Base-by-base conservation (phyloP, 2,329 filamentous ascomycete genomes). In the Penicillium sp. region DNA sequence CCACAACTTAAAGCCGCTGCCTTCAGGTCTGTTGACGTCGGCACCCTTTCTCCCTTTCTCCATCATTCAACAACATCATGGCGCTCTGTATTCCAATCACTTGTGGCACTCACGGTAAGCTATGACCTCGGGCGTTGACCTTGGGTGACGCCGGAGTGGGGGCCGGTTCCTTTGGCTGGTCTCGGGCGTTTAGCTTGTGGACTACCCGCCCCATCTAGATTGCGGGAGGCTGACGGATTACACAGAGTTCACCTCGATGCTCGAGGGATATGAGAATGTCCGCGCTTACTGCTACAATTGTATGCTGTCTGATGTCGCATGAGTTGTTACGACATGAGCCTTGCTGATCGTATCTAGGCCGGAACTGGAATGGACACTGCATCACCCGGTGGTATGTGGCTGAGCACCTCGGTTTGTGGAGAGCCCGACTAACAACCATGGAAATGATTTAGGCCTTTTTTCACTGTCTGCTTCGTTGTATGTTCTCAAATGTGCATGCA, bases 271-370 rank as follows among this genome's bases (percentile, higher is more conserved):
- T 53, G 76, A 79, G 62, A 68, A 77, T 53, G 73, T 77, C 33
- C 74, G 76, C 47, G 77, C 77, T 43, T 77, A 78, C 63, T 79
- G 77, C 57, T 73, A 77, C 52, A 79, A 79, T 58, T 79, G 77
- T 75, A 60, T 66, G 74, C 16, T 66, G 74, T 11, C n/a, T 47
- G 29, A 11, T 47, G 7, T 1, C 14, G 16, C 26, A n/a, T 29
- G 27, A 21, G n/a, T 16, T 2, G 13, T 27, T 11, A 35, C 52
- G 43, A 39, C 54, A 9, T 48, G 29, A 22, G 29, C 27, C 55
- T 49, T 39, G 53, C 24, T 39, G 37, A 35, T 39, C 41, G n/a
- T 21, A 22, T 46, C 37, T 27, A 75, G 73, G 73, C 58, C 73
- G 75, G 53, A 76, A 79, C 59, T 79, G 75, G 74, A 74, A 75